Conservation (phyloP, 2,329 filamentous ascomycete genomes). For the Aspergillus novofumigatus region DNA sequence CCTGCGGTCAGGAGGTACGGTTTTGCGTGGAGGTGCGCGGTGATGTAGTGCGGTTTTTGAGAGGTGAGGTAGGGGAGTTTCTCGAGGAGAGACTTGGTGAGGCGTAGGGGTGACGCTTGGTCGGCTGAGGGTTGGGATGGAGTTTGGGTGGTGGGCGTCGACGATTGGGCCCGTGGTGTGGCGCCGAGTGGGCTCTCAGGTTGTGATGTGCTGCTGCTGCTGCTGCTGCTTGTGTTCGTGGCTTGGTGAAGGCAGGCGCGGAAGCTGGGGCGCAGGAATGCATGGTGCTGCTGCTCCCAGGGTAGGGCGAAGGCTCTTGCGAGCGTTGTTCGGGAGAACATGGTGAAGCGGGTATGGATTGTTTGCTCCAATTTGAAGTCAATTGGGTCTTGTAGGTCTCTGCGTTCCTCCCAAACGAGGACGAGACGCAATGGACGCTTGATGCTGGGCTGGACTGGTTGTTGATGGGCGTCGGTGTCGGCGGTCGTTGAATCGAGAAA, state of each 20-base stretch:
- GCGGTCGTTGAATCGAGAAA: conserved; percentile 26
- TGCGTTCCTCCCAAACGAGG: neutral
- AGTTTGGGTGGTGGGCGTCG: conserved; percentile 12
- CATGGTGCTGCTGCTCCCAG: conserved; percentile 17
- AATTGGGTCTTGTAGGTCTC: conserved; percentile 2
- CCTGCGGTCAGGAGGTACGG: conserved; percentile 55
- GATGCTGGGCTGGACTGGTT: neutral
- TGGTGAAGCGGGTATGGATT: conserved; percentile 16
- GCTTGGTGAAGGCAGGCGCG: conserved; percentile 43
- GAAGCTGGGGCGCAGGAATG: conserved; percentile 22
- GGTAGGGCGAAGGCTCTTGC: conserved; percentile 25
- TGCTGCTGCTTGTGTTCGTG: conserved; percentile 24
- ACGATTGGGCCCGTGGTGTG: conserved; percentile 23
- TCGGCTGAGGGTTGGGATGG: conserved; percentile 20
- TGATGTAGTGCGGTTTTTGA: conserved; percentile 46
- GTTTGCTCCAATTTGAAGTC: conserved; percentile 8
- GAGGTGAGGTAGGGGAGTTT: conserved; percentile 42
- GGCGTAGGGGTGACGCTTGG: conserved; percentile 39
- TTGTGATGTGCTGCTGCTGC: conserved; percentile 28
- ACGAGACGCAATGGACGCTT: conserved; percentile 6
- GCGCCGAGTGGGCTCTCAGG: conserved; percentile 27
- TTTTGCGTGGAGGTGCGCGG: conserved; percentile 45
- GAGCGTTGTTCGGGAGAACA: conserved; percentile 37
- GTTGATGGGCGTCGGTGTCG: conserved; percentile 6
- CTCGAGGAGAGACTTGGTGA: conserved; percentile 39